Base-by-base conservation (phyloP, 2,329 filamentous ascomycete species). In the Ascochyta koolunga region DNA sequence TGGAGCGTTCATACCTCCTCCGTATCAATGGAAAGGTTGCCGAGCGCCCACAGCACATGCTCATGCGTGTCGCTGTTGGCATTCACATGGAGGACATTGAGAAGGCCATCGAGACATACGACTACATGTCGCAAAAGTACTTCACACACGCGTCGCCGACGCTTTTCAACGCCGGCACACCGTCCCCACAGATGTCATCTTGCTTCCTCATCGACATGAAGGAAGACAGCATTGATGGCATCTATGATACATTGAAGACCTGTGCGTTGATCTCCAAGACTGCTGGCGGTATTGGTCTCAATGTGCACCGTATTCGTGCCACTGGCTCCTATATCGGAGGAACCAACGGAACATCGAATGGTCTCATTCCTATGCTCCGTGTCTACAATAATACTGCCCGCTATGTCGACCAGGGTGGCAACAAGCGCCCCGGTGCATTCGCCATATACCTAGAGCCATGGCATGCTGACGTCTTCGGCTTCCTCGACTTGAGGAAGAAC, bases 181-280 rank as follows among this genome's bases (percentile, higher is more conserved):
- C 95, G 38, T 89, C 95, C 71, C 88, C 92, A 38, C 95, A 99
- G 79, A 83, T 99, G 67, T 96, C 95, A 2, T 99, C 95, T 15
- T 99, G 95, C 83, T 99, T 99, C 87, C 84, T 99, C 50, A 91
- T 99, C 65, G 95, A 98, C 78, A 98, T 99, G 89, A 99, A 98
- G 83, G 93, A 96, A 45, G 95, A 99, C 80, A 97, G 93, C 78
- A 99, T 99, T 72, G 95, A 99, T 65, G 95, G 95, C 66, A 99
- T 99, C 75, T 99, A 99, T 72, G 95, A 99, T 74, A 99, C 95
- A 16, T 85, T 99, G 67, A 99, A 99, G 87, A 98, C 91, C 1
- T 99, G 95, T 79, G 95, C 95, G 65, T 93, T 99, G 91, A 99
- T 99, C 78, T 99, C 95, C 73, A 99, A 99, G 86, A 98, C 95